Percentiles rank a stretch among this genome's conserved stretches.
phyloP scores from a whole-genome alignment of 306 rosid genomes.

The Quercus ilex region DNA sequence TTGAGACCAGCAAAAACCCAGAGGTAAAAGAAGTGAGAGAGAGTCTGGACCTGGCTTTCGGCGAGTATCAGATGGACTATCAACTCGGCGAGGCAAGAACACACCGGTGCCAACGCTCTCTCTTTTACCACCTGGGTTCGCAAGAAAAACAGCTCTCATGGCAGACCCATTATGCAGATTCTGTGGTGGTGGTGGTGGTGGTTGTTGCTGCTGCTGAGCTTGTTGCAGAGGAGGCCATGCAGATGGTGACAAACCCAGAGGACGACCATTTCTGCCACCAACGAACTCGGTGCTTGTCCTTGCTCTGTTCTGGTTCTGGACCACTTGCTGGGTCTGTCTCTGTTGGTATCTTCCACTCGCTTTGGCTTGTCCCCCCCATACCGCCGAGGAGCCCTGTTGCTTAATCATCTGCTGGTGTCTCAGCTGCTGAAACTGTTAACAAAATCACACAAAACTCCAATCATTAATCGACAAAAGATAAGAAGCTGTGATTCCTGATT shows the following conservation, averaged over 20 bases:
- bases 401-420: slow-evolving; percentile 50
- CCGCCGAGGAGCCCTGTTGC: slow-evolving; percentile 39
- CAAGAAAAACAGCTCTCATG: slow-evolving; percentile 45
- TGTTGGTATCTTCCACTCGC: slow-evolving; percentile 15
- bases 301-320: slow-evolving; percentile 21
- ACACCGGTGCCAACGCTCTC: slow-evolving; percentile 84
- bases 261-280: slow-evolving; percentile 7
- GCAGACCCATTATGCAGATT: slow-evolving; percentile 32
- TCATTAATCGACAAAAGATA: background rate
- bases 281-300: slow-evolving; percentile 24
- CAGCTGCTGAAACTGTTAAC: slow-evolving; percentile 42
- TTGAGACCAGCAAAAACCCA: background rate
- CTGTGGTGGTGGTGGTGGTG: slow-evolving; percentile 26
- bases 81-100: slow-evolving; percentile 62
- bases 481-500: background rate
- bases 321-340: slow-evolving; percentile 28
- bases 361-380: slow-evolving; percentile 27
- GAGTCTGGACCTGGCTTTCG: slow-evolving; percentile 41
- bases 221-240: slow-evolving; percentile 70
- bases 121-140: slow-evolving; percentile 20
- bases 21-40: too few relatives aligned
- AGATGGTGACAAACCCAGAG: slow-evolving; percentile 41
- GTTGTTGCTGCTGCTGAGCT: slow-evolving; percentile 27
- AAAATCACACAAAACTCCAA: background rate
- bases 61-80: slow-evolving; percentile 19